Conservation (phyloP, 2,329 filamentous ascomycete species). For the Sclerotinia borealis region DNA sequence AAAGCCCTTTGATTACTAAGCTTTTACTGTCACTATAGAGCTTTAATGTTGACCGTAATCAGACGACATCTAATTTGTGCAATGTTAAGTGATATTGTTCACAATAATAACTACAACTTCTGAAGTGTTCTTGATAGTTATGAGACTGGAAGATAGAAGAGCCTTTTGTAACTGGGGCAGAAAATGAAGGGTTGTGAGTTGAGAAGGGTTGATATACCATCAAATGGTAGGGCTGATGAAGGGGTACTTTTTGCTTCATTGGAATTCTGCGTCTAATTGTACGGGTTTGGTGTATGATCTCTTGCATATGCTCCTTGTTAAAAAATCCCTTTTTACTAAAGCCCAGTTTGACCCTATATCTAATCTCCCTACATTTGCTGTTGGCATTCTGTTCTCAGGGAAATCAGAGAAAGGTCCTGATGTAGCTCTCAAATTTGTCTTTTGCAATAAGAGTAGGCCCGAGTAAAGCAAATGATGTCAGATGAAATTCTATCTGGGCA, state of each 20-base stretch:
- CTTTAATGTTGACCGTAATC: neutral
- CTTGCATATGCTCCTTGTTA: neutral
- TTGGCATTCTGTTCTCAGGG: neutral
- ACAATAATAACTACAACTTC: no score
- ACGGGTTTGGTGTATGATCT: neutral
- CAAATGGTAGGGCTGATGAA: neutral
- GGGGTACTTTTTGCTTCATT: neutral
- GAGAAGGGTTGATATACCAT: neutral
- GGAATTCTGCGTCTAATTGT: neutral
- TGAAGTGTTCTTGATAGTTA: neutral
- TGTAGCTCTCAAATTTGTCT: no score
- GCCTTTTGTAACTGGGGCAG: neutral
- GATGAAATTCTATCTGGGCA: neutral
- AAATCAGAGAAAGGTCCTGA: neutral
- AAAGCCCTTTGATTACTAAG: neutral
- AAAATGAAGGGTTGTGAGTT: neutral
- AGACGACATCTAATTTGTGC: neutral
- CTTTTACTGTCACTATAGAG: neutral
- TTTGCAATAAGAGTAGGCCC: neutral
- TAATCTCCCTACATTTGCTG: neutral
- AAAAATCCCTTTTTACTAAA: neutral
- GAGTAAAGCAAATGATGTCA: neutral
- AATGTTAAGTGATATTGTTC: neutral
- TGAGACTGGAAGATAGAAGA: neutral
- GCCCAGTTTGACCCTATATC: neutral